A percentile compares a stretch with the other conserved stretches of the same genome.
phyloP scores from a whole-genome alignment of 2,329 filamentous ascomycete species.

The Mycosphaerella arachidis region DNA sequence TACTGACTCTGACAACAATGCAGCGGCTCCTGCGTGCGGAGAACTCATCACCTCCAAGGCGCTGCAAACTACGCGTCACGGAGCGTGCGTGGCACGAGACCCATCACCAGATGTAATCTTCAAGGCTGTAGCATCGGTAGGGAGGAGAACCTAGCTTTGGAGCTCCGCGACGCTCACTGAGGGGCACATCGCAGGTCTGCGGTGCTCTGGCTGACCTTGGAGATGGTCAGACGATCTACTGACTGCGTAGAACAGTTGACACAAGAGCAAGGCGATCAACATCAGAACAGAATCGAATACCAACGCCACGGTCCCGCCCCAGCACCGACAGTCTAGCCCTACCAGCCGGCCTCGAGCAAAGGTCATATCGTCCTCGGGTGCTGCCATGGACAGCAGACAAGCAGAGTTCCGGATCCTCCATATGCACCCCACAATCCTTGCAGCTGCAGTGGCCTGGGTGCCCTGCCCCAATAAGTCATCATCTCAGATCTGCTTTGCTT shows the following conservation, averaged over 20 bases:
- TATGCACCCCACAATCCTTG: slow-evolving; percentile 1
- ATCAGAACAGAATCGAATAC: background rate
- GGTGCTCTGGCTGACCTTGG: background rate
- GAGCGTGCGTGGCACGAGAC: slow-evolving; percentile 11
- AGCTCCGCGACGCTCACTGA: slow-evolving; percentile 5
- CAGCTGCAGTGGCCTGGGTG: slow-evolving; percentile 4
- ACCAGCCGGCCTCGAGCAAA: background rate
- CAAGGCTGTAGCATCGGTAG: slow-evolving; percentile 1
- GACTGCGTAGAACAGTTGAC: background rate
- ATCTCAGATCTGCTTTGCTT: slow-evolving; percentile 6
- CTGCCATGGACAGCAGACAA: background rate
- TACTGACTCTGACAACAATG: background rate
- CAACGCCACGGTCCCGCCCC: background rate
- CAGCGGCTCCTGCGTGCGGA: slow-evolving; percentile 4
- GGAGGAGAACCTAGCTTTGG: slow-evolving; percentile 6
- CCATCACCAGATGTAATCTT: slow-evolving; percentile 5
- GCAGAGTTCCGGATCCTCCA: background rate
- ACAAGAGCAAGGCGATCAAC: background rate
- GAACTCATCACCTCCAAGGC: slow-evolving; percentile 3
- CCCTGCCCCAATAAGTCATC: slow-evolving; percentile 5
- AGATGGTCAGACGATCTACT: background rate
- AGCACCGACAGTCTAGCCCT: background rate
- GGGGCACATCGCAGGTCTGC: slow-evolving; percentile 1
- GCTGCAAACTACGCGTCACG: slow-evolving; percentile 4
- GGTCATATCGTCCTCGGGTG: background rate